Conservation (phyloP, 2,329 filamentous ascomycete genomes). For the Drechslerella stenobrocha region DNA sequence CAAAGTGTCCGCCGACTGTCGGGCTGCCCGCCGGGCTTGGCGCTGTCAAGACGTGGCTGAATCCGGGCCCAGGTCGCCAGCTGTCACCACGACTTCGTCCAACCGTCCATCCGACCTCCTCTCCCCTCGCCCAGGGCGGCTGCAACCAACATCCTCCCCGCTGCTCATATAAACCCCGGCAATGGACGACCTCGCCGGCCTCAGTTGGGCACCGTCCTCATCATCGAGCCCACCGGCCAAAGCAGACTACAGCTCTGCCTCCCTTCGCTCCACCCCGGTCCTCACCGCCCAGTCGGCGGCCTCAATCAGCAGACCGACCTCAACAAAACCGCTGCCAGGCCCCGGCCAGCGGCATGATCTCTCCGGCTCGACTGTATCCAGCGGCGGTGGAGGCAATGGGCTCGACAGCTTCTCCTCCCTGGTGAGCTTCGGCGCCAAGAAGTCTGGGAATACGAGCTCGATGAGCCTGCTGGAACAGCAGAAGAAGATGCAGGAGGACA, state of each 20-base stretch:
- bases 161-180: constrained; percentile 47
- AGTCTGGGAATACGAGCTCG: constrained; percentile 61
- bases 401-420: constrained; percentile 78
- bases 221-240: constrained; percentile 56
- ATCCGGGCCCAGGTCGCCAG: constrained; percentile 1
- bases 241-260: constrained; percentile 57
- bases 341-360: constrained; percentile 53
- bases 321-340: constrained; percentile 61
- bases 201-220: constrained; percentile 62
- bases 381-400: constrained; percentile 58
- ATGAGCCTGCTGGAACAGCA: constrained; percentile 69
- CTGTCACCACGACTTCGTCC: neutral
- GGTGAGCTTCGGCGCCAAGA: constrained; percentile 65
- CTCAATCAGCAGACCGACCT: constrained; percentile 28
- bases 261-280: constrained; percentile 60
- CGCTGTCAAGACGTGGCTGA: neutral
- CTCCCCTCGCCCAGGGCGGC: constrained; percentile 1
- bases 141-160: constrained; percentile 4
- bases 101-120: constrained; percentile 6
- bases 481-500: constrained; percentile 73
- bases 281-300: constrained; percentile 34
- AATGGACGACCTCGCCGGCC: constrained; percentile 67
- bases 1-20: too few relatives aligned
- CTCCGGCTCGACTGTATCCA: constrained; percentile 58
- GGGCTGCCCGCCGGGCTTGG: neutral